Percentiles rank a stretch among this genome's conserved stretches.
phyloP scores from a whole-genome alignment of 2,329 filamentous ascomycete genomes.

The Aspergillus hiratsukae region DNA sequence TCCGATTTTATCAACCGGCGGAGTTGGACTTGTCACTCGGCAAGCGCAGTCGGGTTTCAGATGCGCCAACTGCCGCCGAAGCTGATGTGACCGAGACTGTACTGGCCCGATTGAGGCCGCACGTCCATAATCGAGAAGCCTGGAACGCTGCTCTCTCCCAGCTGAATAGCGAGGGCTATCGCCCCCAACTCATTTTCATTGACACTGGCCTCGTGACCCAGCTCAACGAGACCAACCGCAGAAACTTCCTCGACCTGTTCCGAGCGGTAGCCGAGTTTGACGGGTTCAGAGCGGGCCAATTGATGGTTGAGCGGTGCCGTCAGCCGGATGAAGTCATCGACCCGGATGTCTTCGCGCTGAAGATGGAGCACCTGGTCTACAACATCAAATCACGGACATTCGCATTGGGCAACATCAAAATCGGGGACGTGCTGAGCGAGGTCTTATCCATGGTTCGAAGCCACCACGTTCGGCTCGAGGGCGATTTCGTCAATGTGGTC shows the following conservation, averaged over 20 bases:
- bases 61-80: conserved; percentile 47
- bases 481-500: conserved; percentile 97
- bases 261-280: conserved; percentile 94
- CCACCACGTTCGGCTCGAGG: conserved; percentile 91
- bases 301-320: conserved; percentile 94
- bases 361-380: conserved; percentile 94
- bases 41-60: conserved; percentile 38
- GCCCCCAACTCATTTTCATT: conserved; percentile 94
- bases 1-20: conserved; percentile 87
- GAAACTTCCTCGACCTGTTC: conserved; percentile 93
- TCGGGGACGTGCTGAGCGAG: conserved; percentile 88
- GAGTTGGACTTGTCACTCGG: conserved; percentile 61
- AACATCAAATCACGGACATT: conserved; percentile 87
- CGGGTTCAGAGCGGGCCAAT: conserved; percentile 85
- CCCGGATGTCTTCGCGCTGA: conserved; percentile 82
- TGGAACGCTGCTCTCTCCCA: conserved; percentile 72
- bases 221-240: conserved; percentile 77
- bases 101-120: conserved; percentile 71
- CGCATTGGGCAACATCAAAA: conserved; percentile 88
- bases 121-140: conserved; percentile 59
- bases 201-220: conserved; percentile 95
- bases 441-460: conserved; percentile 85
- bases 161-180: conserved; percentile 81
- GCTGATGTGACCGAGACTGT: conserved; percentile 84
- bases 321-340: conserved; percentile 89